Conservation (phyloP, 2,329 filamentous ascomycete genomes). For the Remersonia thermophila region DNA sequence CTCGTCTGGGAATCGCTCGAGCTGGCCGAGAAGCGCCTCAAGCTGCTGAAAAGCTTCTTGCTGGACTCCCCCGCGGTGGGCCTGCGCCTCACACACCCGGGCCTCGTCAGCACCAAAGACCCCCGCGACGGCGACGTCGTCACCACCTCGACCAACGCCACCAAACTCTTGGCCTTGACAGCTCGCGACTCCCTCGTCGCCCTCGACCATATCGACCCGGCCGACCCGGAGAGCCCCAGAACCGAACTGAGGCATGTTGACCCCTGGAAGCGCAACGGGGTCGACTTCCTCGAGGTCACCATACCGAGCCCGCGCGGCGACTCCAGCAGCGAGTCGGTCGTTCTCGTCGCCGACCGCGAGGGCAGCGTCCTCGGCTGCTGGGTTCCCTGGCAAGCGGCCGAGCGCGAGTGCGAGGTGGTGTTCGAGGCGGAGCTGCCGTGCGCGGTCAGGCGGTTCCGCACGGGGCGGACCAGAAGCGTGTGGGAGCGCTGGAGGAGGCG, state of each 20-base stretch:
- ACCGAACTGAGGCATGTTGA: slow-evolving; percentile 35
- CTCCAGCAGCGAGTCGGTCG: slow-evolving; percentile 25
- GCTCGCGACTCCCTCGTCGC: slow-evolving; percentile 42
- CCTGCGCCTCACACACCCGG: slow-evolving; percentile 31
- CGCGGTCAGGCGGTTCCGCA: slow-evolving; percentile 44
- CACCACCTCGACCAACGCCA: too few relatives aligned
- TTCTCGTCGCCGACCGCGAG: slow-evolving; percentile 36
- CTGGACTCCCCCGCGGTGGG: slow-evolving; percentile 42
- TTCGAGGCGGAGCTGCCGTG: slow-evolving; percentile 45
- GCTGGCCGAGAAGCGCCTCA: slow-evolving; percentile 37
- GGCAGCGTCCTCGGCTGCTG: slow-evolving; percentile 38
- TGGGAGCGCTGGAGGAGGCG: slow-evolving; percentile 28
- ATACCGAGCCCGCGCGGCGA: slow-evolving; percentile 16
- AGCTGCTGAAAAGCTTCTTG: slow-evolving; percentile 31
- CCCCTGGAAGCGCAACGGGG: slow-evolving; percentile 29
- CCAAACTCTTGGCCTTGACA: slow-evolving; percentile 40
- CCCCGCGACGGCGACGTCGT: too few relatives aligned
- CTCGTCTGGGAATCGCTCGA: slow-evolving; percentile 48
- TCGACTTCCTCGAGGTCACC: slow-evolving; percentile 36
- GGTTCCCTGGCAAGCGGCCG: slow-evolving; percentile 31
- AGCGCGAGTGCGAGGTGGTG: slow-evolving; percentile 32
- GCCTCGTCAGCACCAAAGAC: too few relatives aligned
- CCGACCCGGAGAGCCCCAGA: slow-evolving; percentile 22
- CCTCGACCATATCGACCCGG: slow-evolving; percentile 33
- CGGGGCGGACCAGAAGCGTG: slow-evolving; percentile 38